phyloP scores from a whole-genome alignment of 768 basidiomycete species.

The Lanmaoa rubissima region DNA sequence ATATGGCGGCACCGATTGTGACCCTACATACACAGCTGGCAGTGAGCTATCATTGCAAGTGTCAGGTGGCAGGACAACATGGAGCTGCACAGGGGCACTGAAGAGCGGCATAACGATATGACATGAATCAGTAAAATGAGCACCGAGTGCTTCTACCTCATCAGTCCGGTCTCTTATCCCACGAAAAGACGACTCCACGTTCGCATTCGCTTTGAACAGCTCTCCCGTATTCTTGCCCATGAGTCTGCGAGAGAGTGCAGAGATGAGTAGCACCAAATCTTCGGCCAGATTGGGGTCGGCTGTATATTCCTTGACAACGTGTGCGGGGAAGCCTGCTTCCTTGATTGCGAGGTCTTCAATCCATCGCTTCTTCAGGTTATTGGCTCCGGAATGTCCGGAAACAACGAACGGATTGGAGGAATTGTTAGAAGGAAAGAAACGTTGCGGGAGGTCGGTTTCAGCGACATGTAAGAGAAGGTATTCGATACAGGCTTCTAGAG shows the following conservation, averaged over 20 bases:
- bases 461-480: slow-evolving; percentile 81
- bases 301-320: slow-evolving; percentile 59
- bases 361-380: slow-evolving; percentile 74
- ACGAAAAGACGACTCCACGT: slow-evolving; percentile 11
- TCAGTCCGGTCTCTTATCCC: slow-evolving; percentile 28
- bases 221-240: slow-evolving; percentile 41
- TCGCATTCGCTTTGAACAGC: slow-evolving; percentile 35
- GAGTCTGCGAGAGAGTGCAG: slow-evolving; percentile 52
- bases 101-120: slow-evolving; percentile 64
- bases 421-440: slow-evolving; percentile 62
- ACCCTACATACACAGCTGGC: slow-evolving; percentile 75
- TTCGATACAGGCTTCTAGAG: slow-evolving; percentile 78
- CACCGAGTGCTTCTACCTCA: slow-evolving; percentile 58
- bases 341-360: slow-evolving; percentile 76
- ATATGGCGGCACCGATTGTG: slow-evolving; percentile 69
- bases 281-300: slow-evolving; percentile 37
- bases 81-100: slow-evolving; percentile 61
- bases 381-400: slow-evolving; percentile 58
- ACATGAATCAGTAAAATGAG: slow-evolving; percentile 41
- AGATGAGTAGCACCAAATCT: slow-evolving; percentile 55
- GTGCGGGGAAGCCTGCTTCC: slow-evolving; percentile 78
- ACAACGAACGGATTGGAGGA: slow-evolving; percentile 71
- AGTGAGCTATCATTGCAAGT: slow-evolving; percentile 43
- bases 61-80: slow-evolving; percentile 53
- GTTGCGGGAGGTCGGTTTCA: slow-evolving; percentile 81